Percentiles rank a stretch among this genome's conserved stretches.
Conservation (phyloP, 495 filamentous ascomycete species). For the Hypoxylon fragiforme region DNA sequence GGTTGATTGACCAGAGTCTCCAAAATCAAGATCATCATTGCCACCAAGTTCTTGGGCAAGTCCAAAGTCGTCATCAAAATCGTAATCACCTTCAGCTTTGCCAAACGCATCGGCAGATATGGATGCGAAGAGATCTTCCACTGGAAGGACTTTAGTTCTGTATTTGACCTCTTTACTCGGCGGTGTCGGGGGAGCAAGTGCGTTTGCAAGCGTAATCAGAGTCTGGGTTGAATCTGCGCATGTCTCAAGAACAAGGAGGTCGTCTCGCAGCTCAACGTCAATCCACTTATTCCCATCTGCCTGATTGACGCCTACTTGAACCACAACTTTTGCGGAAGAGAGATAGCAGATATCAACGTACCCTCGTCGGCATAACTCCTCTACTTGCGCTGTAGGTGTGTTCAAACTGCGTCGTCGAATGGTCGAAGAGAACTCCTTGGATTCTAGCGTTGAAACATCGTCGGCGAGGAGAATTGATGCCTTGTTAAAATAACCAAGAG, state of each 20-base stretch:
- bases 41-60: slow-evolving; percentile 43
- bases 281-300: slow-evolving; percentile 63
- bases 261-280: slow-evolving; percentile 79
- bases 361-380: slow-evolving; percentile 67
- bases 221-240: slow-evolving; percentile 98
- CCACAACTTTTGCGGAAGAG: slow-evolving; percentile 70
- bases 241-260: slow-evolving; percentile 87
- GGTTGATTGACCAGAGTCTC: slow-evolving; percentile 38
- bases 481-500: slow-evolving; percentile 69
- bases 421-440: slow-evolving; percentile 46
- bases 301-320: slow-evolving; percentile 55
- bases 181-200: slow-evolving; percentile 77
- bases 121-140: slow-evolving; percentile 86
- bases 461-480: slow-evolving; percentile 84
- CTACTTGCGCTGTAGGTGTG: slow-evolving; percentile 61
- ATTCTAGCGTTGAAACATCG: slow-evolving; percentile 61
- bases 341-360: slow-evolving; percentile 85
- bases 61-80: slow-evolving; percentile 60
- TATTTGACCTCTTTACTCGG: slow-evolving; percentile 83
- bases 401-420: slow-evolving; percentile 51
- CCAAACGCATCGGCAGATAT: slow-evolving; percentile 84
- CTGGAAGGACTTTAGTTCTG: slow-evolving; percentile 79
- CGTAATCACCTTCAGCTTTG: slow-evolving; percentile 56
- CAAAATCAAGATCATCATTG: slow-evolving; percentile 41
- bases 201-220: slow-evolving; percentile 77